A percentile compares a stretch with the other conserved stretches of the same genome.
Evolutionary conservation across 2,329 filamentous ascomycete genomes (phyloP).

Genomic region (Biscogniauxia sp.): DNA sequence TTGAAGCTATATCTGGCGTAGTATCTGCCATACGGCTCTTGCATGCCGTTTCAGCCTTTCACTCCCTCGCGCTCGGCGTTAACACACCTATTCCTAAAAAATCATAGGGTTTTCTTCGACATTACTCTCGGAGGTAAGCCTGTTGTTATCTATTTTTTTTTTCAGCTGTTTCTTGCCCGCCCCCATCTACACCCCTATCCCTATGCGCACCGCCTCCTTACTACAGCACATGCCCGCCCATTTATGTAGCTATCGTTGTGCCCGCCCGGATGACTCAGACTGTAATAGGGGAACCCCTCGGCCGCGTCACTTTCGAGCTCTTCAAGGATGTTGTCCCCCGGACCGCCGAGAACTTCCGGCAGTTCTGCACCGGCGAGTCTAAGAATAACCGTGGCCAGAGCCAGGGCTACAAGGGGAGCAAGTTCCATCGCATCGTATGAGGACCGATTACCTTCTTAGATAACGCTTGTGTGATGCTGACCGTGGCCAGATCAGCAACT

Average conservation of each 20-base stretch:
- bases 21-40: neutral
- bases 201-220: neutral
- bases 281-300: slow-evolving; percentile 73
- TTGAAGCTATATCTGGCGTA: neutral
- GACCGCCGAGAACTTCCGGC: slow-evolving; percentile 94
- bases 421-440: slow-evolving; percentile 88
- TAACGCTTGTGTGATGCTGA: slow-evolving; percentile 7
- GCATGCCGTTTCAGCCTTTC: slow-evolving; percentile 21
- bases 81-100: slow-evolving; percentile 5
- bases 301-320: slow-evolving; percentile 86
- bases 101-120: slow-evolving; percentile 66
- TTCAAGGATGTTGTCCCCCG: slow-evolving; percentile 81
- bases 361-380: slow-evolving; percentile 92
- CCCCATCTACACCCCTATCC: neutral
- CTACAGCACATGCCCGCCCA: neutral
- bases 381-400: slow-evolving; percentile 75
- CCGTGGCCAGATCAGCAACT: slow-evolving; percentile 72
- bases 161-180: neutral
- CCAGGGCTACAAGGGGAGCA: slow-evolving; percentile 91
- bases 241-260: neutral
- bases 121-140: slow-evolving; percentile 72
- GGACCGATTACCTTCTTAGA: neutral
- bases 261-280: slow-evolving; percentile 5
- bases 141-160: neutral
- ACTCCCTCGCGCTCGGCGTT: slow-evolving; percentile 27